A percentile compares a stretch with the other conserved stretches of the same genome.
Evolutionary conservation across 2,329 filamentous ascomycete genomes (phyloP).

Genomic region (Plectosphaerella sp.): DNA sequence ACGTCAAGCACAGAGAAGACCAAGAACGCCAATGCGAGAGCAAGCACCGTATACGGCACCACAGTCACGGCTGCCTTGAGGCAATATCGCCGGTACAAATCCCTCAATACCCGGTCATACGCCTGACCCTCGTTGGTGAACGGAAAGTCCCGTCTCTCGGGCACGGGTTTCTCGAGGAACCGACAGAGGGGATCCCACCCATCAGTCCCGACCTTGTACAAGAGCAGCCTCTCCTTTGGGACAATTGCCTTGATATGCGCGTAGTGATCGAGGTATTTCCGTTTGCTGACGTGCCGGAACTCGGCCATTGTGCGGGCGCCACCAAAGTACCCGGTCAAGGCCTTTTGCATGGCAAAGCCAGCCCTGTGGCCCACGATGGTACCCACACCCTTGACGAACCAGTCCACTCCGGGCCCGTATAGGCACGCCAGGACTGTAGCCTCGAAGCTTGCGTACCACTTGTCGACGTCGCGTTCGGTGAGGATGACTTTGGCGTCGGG

Average conservation of each 20-base stretch:
- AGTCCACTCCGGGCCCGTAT: constrained; percentile 10
- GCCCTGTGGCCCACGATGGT: constrained; percentile 26
- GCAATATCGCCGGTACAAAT: not conserved
- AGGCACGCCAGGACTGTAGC: constrained; percentile 20
- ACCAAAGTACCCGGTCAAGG: constrained; percentile 15
- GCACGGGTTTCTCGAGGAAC: constrained; percentile 30
- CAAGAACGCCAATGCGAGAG: not conserved
- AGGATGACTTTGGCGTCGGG: constrained; percentile 28
- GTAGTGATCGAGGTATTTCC: constrained; percentile 5
- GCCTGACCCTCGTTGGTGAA: constrained; percentile 20
- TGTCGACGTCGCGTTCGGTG: constrained; percentile 22
- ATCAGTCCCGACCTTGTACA: constrained; percentile 17
- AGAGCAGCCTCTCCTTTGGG: constrained; percentile 5
- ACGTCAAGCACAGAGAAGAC: not conserved
- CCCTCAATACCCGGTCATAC: not conserved
- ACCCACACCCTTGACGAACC: constrained; percentile 17
- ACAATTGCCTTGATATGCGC: constrained; percentile 8
- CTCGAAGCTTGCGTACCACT: constrained; percentile 24
- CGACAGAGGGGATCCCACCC: constrained; percentile 39
- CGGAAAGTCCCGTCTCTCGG: constrained; percentile 25
- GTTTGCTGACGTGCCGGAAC: constrained; percentile 13
- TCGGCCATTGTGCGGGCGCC: not conserved
- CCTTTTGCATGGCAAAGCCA: constrained; percentile 16
- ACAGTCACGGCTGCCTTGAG: not conserved
- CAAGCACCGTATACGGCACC: not conserved